These are phyloP conservation scores for Aspergillus japonicus DNA, from an alignment of 2,329 filamentous ascomycete species.

Conservation along the genomic window DNA sequence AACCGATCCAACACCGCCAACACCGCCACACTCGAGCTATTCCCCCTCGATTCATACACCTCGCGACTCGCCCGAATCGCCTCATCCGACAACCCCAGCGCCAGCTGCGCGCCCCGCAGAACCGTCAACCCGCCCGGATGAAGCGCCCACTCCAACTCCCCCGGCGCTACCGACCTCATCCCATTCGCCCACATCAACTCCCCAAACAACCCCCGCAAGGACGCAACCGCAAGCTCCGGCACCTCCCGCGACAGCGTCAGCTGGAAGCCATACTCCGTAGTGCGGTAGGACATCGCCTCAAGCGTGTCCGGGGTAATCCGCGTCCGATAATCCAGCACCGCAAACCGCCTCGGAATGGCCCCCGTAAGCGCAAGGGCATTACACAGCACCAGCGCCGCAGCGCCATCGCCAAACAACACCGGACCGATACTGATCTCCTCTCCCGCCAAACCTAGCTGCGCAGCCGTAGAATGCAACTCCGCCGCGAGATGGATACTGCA, in stretches of 20 bases:
- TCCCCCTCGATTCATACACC: neutral
- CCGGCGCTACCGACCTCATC: neutral
- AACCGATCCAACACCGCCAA: conserved; percentile 1
- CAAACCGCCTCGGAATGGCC: neutral
- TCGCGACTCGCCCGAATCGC: neutral
- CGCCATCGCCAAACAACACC: conserved; percentile 1
- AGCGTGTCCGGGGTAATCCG: neutral
- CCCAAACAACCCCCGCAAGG: neutral
- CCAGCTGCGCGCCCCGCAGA: neutral
- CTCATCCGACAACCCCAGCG: neutral
- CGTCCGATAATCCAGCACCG: neutral
- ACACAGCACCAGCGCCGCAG: neutral
- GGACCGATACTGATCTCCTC: neutral
- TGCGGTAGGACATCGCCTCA: neutral
- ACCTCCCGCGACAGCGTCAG: neutral
- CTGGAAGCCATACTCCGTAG: neutral
- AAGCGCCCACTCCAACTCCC: conserved; percentile 5
- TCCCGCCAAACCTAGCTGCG: no score
- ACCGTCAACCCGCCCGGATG: conserved; percentile 1
- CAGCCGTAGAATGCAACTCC: neutral
- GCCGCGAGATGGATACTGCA: neutral
- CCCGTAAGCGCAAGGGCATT: neutral
- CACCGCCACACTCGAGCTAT: neutral
- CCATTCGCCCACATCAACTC: neutral
- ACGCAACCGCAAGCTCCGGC: neutral